phyloP scores from a whole-genome alignment of 176 grass and related monocot species.

The Aegilops tauschii region DNA sequence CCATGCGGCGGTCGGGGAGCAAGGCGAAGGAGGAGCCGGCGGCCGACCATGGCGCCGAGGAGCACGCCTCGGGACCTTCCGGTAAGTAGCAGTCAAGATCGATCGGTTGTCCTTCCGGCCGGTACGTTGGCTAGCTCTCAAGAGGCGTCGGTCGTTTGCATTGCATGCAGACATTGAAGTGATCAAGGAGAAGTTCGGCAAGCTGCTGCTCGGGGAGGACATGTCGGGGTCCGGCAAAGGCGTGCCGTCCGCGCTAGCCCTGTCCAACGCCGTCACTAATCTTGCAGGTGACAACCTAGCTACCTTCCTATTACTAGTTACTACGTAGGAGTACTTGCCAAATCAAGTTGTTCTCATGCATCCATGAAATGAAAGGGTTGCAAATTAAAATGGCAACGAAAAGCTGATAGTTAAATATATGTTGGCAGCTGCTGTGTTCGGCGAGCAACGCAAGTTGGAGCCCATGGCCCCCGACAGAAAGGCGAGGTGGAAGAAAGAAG shows the following conservation, averaged over 20 bases:
- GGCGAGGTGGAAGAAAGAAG: conserved; percentile 75
- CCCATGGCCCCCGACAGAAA: conserved; percentile 76
- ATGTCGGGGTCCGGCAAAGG: conserved; percentile 91
- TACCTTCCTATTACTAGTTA: neutral
- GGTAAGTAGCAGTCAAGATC: conserved; percentile 34
- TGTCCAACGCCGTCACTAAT: conserved; percentile 88
- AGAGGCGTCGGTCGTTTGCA: conserved; percentile 8
- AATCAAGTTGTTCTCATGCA: too few species aligned
- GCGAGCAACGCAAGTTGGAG: conserved; percentile 78
- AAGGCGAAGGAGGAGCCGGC: conserved; percentile 31
- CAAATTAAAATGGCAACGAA: too few species aligned
- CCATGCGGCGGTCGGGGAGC: conserved; percentile 36
- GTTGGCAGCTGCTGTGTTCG: conserved; percentile 72
- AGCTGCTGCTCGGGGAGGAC: conserved; percentile 82
- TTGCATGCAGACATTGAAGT: conserved; percentile 66
- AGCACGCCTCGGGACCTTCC: conserved; percentile 14
- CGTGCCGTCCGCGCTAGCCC: conserved; percentile 71
- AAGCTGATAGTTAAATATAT: too few species aligned
- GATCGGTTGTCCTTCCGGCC: neutral
- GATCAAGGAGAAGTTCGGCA: conserved; percentile 83
- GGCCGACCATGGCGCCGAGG: conserved; percentile 10
- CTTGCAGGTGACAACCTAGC: conserved; percentile 61
- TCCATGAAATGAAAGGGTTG: too few species aligned
- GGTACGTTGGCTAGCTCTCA: neutral
- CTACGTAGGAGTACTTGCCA: neutral